These are phyloP conservation scores for Euryodendron excelsum DNA, from an alignment of 148 eudicot species.

Conservation along the genomic window DNA sequence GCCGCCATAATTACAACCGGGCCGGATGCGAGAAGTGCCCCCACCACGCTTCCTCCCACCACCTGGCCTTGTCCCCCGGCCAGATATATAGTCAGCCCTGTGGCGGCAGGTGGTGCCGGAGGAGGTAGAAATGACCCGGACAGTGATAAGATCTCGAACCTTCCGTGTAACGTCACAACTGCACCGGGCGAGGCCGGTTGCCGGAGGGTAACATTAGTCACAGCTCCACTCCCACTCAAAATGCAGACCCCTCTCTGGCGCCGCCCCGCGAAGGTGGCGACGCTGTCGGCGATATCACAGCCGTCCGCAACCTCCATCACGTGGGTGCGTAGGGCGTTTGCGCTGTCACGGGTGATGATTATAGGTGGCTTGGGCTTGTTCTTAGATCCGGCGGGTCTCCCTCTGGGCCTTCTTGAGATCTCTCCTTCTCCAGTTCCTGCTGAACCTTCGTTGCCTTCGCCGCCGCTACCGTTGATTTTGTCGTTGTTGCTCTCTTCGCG, in stretches of 20 bases:
- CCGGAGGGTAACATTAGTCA: constrained; percentile 74
- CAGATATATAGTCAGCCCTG: constrained; percentile 67
- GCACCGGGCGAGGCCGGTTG: constrained; percentile 73
- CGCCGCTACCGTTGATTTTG: constrained; percentile 22
- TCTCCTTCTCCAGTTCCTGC: constrained; percentile 29
- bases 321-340: constrained; percentile 85
- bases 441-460: constrained; percentile 19
- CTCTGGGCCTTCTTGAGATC: constrained; percentile 53
- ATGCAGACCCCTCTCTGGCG: constrained; percentile 86
- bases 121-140: constrained; percentile 81
- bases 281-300: constrained; percentile 69
- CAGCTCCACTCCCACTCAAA: constrained; percentile 71
- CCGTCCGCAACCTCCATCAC: constrained; percentile 87
- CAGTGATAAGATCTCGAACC: constrained; percentile 77
- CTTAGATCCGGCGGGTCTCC: constrained; percentile 80
- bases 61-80: constrained; percentile 91
- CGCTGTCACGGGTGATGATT: constrained; percentile 78
- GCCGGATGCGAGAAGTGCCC: constrained; percentile 61
- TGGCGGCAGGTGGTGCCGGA: constrained; percentile 84
- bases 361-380: constrained; percentile 88
- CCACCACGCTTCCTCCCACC: constrained; percentile 81
- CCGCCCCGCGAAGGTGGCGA: constrained; percentile 61
- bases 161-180: constrained; percentile 68
- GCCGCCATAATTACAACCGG: constrained; percentile 89
- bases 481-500: constrained; percentile 40